Percentiles rank a stretch among this genome's conserved stretches.
Conservation (phyloP, 192 early-diverging fungal species). For the Podila horticola region DNA sequence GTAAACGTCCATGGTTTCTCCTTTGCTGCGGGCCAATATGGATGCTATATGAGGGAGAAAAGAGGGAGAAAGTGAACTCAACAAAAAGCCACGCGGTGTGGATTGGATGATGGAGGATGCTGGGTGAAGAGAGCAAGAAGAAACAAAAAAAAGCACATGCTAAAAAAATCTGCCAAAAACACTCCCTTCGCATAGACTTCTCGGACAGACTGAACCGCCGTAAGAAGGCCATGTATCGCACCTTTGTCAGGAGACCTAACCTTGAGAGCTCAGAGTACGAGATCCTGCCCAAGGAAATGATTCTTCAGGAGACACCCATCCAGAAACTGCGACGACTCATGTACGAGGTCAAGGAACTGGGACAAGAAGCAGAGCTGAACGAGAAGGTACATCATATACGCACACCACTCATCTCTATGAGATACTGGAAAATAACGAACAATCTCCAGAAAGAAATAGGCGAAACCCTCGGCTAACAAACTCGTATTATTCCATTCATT, state of each 20-base stretch:
- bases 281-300: conserved; percentile 60
- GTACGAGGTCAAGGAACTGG: conserved; percentile 86
- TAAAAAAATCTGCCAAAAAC: neutral
- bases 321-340: conserved; percentile 82
- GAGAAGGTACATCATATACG: conserved; percentile 48
- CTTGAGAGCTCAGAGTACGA: conserved; percentile 65
- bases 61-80: neutral
- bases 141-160: neutral
- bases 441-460: too few relatives aligned
- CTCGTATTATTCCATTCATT: neutral
- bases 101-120: neutral
- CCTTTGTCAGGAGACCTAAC: conserved; percentile 58
- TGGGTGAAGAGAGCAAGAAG: neutral
- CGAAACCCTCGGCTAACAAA: too few relatives aligned
- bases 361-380: conserved; percentile 69
- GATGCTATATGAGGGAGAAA: neutral
- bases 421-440: too few relatives aligned
- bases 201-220: conserved; percentile 64
- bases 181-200: conserved; percentile 52
- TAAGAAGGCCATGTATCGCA: conserved; percentile 70
- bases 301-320: conserved; percentile 74
- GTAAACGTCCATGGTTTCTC: conserved; percentile 32
- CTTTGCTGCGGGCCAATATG: neutral
- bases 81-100: neutral
- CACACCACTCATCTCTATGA: too few relatives aligned